Conservation (phyloP, 306 rosid species). For the Castanopsis chinensis region DNA sequence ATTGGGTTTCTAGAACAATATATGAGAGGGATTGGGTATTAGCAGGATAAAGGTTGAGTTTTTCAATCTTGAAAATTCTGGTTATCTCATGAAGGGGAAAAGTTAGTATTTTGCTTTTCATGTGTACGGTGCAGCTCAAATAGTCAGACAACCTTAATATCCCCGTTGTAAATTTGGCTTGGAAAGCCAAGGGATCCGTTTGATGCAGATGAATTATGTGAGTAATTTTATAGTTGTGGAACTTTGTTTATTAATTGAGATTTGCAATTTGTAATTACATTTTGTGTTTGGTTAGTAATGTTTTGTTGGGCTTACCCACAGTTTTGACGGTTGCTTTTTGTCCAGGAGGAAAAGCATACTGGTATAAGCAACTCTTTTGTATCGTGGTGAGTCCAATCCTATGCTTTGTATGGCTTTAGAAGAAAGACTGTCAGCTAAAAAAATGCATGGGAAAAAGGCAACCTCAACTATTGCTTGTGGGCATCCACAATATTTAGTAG, state of each 20-base stretch:
- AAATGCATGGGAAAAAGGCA: too few relatives aligned
- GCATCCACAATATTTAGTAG: too few relatives aligned
- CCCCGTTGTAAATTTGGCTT: neutral
- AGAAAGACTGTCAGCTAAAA: too few relatives aligned
- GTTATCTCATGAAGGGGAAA: neutral
- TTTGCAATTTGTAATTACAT: neutral
- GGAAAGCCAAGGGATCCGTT: neutral
- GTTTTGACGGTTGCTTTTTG: neutral
- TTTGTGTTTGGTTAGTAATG: neutral
- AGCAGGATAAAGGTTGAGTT: neutral
- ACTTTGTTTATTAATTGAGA: neutral
- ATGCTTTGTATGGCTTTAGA: too few relatives aligned
- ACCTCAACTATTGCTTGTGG: too few relatives aligned
- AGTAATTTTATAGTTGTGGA: neutral
- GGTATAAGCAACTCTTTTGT: too few relatives aligned
- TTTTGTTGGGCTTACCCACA: neutral
- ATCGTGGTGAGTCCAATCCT: too few relatives aligned
- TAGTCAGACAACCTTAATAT: neutral
- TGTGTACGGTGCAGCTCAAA: neutral
- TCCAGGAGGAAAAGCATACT: neutral
- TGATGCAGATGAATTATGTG: neutral
- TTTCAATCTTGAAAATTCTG: neutral
- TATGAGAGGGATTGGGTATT: neutral
- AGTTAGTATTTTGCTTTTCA: neutral
- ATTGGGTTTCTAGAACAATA: too few relatives aligned